A percentile compares a stretch with the other conserved stretches of the same genome.
phyloP scores from a whole-genome alignment of 2,329 filamentous ascomycete genomes.

The Verticillium albo-atrum region DNA sequence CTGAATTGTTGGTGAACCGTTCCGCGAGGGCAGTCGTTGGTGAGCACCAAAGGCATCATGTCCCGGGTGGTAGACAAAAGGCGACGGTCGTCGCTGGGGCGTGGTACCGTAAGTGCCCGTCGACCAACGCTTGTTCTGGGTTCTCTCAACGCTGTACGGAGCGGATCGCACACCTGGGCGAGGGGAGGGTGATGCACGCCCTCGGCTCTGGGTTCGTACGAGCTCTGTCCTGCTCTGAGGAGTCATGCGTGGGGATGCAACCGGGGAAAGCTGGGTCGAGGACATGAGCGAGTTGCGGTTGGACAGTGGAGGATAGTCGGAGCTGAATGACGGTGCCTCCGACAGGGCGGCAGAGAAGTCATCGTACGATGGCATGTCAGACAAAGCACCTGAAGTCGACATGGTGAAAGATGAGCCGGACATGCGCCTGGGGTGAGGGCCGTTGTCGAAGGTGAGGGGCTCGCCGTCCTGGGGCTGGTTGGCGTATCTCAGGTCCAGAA shows the following conservation, averaged over 20 bases:
- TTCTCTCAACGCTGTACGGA: slow-evolving; percentile 65
- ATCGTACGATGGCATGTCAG: slow-evolving; percentile 67
- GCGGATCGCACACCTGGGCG: slow-evolving; percentile 63
- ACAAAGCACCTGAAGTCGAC: slow-evolving; percentile 60
- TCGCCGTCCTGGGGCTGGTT: slow-evolving; percentile 44
- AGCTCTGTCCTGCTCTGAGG: slow-evolving; percentile 56
- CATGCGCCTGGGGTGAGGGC: slow-evolving; percentile 56
- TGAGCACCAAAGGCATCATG: slow-evolving; percentile 55
- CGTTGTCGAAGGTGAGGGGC: slow-evolving; percentile 43
- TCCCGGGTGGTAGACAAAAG: slow-evolving; percentile 59
- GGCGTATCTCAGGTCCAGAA: slow-evolving; percentile 55
- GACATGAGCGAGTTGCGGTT: slow-evolving; percentile 68
- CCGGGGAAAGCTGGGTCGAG: slow-evolving; percentile 66
- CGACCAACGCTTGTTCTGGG: slow-evolving; percentile 71
- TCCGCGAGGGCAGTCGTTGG: slow-evolving; percentile 49
- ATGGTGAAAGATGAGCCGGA: slow-evolving; percentile 72
- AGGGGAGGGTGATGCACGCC: slow-evolving; percentile 67
- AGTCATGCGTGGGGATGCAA: slow-evolving; percentile 65
- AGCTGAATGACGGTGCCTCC: slow-evolving; percentile 62
- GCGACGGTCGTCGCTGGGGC: slow-evolving; percentile 50
- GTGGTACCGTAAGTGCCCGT: slow-evolving; percentile 65
- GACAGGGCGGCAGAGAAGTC: slow-evolving; percentile 64
- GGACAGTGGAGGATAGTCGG: slow-evolving; percentile 62
- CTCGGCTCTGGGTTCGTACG: slow-evolving; percentile 61
- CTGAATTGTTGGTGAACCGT: slow-evolving; percentile 45